Conservation (phyloP, 2,329 filamentous ascomycete genomes). For the Orbilia brochopaga region DNA sequence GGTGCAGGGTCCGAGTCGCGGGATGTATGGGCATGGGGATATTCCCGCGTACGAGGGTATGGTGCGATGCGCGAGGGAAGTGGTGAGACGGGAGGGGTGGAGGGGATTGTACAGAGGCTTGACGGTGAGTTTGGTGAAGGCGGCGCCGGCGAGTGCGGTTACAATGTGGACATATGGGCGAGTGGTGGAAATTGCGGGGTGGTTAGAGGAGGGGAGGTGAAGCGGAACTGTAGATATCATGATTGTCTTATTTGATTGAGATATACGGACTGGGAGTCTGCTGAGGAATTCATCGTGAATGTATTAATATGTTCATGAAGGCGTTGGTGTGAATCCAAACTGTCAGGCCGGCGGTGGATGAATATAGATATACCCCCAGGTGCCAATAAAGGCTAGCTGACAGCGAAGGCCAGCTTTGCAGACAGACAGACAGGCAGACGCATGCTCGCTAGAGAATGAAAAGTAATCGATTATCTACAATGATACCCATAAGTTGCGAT, state of each 20-base stretch:
- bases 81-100: slow-evolving; percentile 74
- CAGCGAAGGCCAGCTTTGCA: background rate
- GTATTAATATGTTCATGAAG: slow-evolving; percentile 16
- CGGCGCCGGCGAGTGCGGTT: slow-evolving; percentile 87
- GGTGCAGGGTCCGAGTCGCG: slow-evolving; percentile 87
- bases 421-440: background rate
- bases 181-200: slow-evolving; percentile 67
- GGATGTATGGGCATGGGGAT: slow-evolving; percentile 79
- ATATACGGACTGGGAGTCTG: too few relatives aligned
- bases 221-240: slow-evolving; percentile 4
- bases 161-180: slow-evolving; percentile 96
- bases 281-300: background rate
- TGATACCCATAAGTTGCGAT: background rate
- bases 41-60: slow-evolving; percentile 82
- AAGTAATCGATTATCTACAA: background rate
- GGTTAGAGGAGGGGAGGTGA: slow-evolving; percentile 54
- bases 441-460: background rate
- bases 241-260: too few relatives aligned
- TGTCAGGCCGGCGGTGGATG: too few relatives aligned
- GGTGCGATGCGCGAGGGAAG: slow-evolving; percentile 69
- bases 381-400: background rate
- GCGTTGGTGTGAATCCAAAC: background rate
- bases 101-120: slow-evolving; percentile 86
- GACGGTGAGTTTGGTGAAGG: slow-evolving; percentile 87
- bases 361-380: too few relatives aligned